Conservation (phyloP, 73 alveolate genomes). For the Paramecium caudatum region DNA sequence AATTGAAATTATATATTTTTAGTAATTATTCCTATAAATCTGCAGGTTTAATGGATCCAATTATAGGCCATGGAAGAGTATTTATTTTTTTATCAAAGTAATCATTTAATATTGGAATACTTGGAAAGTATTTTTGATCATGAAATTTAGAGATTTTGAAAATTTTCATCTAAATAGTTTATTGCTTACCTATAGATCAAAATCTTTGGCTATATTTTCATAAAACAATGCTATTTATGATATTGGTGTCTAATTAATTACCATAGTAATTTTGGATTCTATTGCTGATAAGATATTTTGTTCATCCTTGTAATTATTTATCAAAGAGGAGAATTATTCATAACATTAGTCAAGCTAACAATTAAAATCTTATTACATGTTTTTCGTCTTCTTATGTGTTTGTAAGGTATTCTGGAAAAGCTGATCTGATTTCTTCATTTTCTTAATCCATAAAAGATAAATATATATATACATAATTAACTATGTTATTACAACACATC, state of each 20-base stretch:
- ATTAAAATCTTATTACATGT: not conserved
- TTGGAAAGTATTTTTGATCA: not conserved
- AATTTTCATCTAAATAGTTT: not conserved
- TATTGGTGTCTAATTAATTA: slow-evolving; percentile 28
- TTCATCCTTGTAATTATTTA: slow-evolving; percentile 45
- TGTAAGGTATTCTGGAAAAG: slow-evolving; percentile 58
- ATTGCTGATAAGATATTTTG: slow-evolving; percentile 24
- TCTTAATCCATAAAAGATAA: slow-evolving; percentile 48
- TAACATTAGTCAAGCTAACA: slow-evolving; percentile 2
- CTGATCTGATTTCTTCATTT: slow-evolving; percentile 22
- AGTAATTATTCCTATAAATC: slow-evolving; percentile 30
- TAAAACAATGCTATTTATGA: not conserved
- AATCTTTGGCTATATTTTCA: slow-evolving; percentile 14
- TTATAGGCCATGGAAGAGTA: slow-evolving; percentile 21
- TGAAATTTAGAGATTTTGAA: slow-evolving; percentile 16
- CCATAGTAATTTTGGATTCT: slow-evolving; percentile 10
- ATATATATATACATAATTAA: not conserved
- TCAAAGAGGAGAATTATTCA: not conserved
- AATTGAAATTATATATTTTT: slow-evolving; percentile 28
- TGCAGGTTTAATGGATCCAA: not conserved
- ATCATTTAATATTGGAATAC: not conserved
- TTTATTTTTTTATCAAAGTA: not conserved
- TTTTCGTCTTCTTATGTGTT: slow-evolving; percentile 37
- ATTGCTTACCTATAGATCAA: not conserved
- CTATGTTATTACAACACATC: not conserved